Evolutionary conservation across 257 asterid species (phyloP), one percentile per base, ranked within the genome.

Genomic region (Lantana camara): DNA sequence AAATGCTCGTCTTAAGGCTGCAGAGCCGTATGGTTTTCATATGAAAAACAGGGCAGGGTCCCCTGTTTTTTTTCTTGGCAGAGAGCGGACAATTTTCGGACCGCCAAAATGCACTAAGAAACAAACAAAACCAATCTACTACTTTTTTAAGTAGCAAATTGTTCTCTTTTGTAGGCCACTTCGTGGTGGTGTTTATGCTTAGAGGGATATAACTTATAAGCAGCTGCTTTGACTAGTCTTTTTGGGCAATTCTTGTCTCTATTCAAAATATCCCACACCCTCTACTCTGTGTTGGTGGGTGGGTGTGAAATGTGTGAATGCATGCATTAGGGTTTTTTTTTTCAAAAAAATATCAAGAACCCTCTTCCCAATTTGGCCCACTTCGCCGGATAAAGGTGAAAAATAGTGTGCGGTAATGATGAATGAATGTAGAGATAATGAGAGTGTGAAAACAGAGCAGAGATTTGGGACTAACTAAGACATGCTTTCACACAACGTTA

Each of bases 51-150:
- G 35, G 49, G 3, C 37, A 66, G 57, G 58, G 67, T 20, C 59
- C 75, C 69, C 41, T 42, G 22, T 55, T 40, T 54, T 19, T n/a
- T 6, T 57, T n/a, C n/a, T n/a, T n/a, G n/a, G 42, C 73, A 60
- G 48, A 51, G 48, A n/a, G 72, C 72, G 82, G 82, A 69, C 82
- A 79, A 66, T 71, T 57, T 47, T 38, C n/a, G 57, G 73, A 45
- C 17, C 55, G 65, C 29, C 46, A 35, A 60, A 23, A 37, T 58
- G 75, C 73, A 73, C 60, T 57, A 68, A 48, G 72, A 38, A 69
- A 54, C 53, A 74, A 51, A 60, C 53, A 74, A 51, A 60, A 23
- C 59, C 61, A 57, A 55, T 56, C 60, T 71, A 19, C 61, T 64
- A 27, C 70, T 71, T 73, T n/a, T n/a, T n/a, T 65, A 34, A 37